Percentiles rank a stretch among this genome's conserved stretches.
Conservation (phyloP, 2,329 filamentous ascomycete genomes). For the Colletotrichum neosansevieriae region DNA sequence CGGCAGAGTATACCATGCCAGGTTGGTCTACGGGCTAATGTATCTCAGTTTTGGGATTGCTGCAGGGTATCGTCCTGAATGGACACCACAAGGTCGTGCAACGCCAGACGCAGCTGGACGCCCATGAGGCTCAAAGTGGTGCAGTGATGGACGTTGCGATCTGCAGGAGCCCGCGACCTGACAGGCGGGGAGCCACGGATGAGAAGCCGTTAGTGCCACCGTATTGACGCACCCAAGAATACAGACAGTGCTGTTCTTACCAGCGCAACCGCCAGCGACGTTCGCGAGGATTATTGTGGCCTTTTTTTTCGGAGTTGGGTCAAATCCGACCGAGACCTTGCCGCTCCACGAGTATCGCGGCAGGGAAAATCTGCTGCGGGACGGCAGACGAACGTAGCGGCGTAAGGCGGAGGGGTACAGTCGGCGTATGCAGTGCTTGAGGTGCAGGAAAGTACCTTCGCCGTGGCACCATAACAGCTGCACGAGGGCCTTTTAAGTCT, state of each 20-base stretch:
- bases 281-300: too few species aligned
- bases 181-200: constrained; percentile 33
- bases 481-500: constrained; percentile 27
- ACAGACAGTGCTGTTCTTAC: background rate
- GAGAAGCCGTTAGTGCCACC: constrained; percentile 24
- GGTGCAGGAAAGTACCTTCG: constrained; percentile 27
- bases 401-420: constrained; percentile 1
- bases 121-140: constrained; percentile 37
- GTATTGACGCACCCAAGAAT: background rate
- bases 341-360: background rate
- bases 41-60: constrained; percentile 14
- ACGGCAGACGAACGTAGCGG: constrained; percentile 7
- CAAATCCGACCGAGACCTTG: background rate
- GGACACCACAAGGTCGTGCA: constrained; percentile 25
- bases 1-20: background rate
- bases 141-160: constrained; percentile 21
- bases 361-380: background rate
- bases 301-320: background rate
- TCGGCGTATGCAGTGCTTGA: constrained; percentile 18
- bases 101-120: constrained; percentile 23
- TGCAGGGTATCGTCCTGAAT: constrained; percentile 23
- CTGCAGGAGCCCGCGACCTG: constrained; percentile 34
- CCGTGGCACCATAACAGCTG: constrained; percentile 31
- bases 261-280: background rate
- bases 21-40: background rate